These are phyloP conservation scores for Bonia amplexicaulis DNA, from an alignment of 176 grass and related monocot species.

Conservation along the genomic window DNA sequence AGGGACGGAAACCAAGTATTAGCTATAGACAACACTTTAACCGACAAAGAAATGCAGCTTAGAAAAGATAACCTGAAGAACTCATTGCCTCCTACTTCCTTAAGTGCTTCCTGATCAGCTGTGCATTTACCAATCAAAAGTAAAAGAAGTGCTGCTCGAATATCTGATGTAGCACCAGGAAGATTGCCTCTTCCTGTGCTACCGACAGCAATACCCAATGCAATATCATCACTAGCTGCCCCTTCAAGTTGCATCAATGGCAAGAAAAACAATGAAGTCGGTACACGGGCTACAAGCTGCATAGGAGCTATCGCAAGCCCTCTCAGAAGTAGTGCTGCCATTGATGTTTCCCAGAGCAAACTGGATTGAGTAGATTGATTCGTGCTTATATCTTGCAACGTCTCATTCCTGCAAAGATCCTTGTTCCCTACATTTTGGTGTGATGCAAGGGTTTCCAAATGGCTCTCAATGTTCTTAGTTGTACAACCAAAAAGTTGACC, in stretches of 20 bases:
- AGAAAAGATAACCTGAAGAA: conserved; percentile 74
- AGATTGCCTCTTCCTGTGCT: conserved; percentile 96
- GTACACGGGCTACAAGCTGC: conserved; percentile 86
- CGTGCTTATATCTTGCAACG: conserved; percentile 36
- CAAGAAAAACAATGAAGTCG: conserved; percentile 92
- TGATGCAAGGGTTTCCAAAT: conserved; percentile 40
- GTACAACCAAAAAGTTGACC: conserved; percentile 68
- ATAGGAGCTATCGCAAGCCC: conserved; percentile 84
- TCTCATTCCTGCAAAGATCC: conserved; percentile 40
- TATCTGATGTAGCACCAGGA: conserved; percentile 96
- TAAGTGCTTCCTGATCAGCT: conserved; percentile 82
- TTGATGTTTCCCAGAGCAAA: conserved; percentile 61
- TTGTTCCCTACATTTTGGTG: conserved; percentile 41
- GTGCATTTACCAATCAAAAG: conserved; percentile 98
- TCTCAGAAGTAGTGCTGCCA: conserved; percentile 81
- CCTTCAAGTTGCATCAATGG: conserved; percentile 96
- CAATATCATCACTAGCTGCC: conserved; percentile 95
- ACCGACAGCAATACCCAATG: conserved; percentile 92
- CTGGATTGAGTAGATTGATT: conserved; percentile 41
- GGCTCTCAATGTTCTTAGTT: conserved; percentile 43
- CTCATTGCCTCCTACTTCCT: conserved; percentile 93
- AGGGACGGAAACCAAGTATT: conserved; percentile 21
- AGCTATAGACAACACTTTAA: conserved; percentile 6
- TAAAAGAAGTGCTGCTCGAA: conserved; percentile 83
- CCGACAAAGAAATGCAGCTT: neutral